Conservation (phyloP, 2,329 filamentous ascomycete species). For the Monilinia laxa region DNA sequence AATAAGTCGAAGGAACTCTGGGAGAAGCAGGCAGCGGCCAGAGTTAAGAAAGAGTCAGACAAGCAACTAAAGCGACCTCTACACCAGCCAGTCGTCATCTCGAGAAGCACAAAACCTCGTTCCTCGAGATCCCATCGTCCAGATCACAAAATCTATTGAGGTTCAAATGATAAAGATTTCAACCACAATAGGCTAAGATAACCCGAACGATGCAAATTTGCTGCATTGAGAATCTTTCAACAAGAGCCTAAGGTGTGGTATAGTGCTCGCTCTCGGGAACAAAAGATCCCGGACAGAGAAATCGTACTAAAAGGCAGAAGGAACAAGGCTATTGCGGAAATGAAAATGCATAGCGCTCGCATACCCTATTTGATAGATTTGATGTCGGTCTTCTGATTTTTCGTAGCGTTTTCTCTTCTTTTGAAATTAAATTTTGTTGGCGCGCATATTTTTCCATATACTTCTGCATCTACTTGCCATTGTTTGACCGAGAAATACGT, state of each 20-base stretch:
- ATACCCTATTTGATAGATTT: neutral
- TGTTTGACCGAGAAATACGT: neutral
- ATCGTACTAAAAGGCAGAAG: neutral
- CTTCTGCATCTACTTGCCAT: neutral
- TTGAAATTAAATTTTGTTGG: neutral
- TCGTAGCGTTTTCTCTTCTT: neutral
- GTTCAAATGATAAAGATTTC: slow-evolving; percentile 31
- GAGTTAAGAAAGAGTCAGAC: slow-evolving; percentile 46
- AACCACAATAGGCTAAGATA: slow-evolving; percentile 29
- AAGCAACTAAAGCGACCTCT: slow-evolving; percentile 56
- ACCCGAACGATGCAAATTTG: slow-evolving; percentile 7
- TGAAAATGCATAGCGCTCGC: slow-evolving; percentile 10
- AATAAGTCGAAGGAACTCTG: slow-evolving; percentile 58
- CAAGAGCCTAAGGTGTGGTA: slow-evolving; percentile 6
- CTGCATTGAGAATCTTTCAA: neutral
- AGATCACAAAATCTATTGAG: slow-evolving; percentile 31
- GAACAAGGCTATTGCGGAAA: neutral
- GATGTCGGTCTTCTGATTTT: neutral
- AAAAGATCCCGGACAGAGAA: neutral
- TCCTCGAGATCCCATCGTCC: slow-evolving; percentile 28
- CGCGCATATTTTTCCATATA: neutral
- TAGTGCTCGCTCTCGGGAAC: slow-evolving; percentile 3
- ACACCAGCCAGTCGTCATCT: slow-evolving; percentile 55
- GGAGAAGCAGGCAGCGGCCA: slow-evolving; percentile 56
- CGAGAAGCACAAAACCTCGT: slow-evolving; percentile 41